Percentiles rank a stretch among this genome's conserved stretches.
Evolutionary conservation across 2,329 filamentous ascomycete species (phyloP).

Genomic region (Cladosporium sp.): DNA sequence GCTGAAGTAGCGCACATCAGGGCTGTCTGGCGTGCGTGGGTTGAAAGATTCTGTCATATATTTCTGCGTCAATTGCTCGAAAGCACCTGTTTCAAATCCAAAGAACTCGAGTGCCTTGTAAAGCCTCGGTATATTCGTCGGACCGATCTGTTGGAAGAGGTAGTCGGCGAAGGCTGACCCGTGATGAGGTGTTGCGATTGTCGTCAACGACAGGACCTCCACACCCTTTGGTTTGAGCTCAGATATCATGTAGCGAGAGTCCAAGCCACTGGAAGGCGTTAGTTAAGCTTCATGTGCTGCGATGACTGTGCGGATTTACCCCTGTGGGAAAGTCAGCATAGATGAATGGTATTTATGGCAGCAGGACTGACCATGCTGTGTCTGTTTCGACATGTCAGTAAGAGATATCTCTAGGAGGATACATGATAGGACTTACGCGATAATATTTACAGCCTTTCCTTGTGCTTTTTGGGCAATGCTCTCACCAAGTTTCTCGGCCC

Average conservation of each 20-base stretch:
- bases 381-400: slow-evolving; percentile 30
- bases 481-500: slow-evolving; percentile 55
- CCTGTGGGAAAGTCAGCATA: slow-evolving; percentile 31
- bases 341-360: background rate
- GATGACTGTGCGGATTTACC: slow-evolving; percentile 32
- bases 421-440: slow-evolving; percentile 53
- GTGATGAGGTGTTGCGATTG: slow-evolving; percentile 62
- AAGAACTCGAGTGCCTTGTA: slow-evolving; percentile 58
- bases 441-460: slow-evolving; percentile 63
- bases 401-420: background rate
- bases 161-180: slow-evolving; percentile 64
- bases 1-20: slow-evolving; percentile 60
- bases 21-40: slow-evolving; percentile 56
- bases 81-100: slow-evolving; percentile 59
- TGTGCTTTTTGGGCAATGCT: slow-evolving; percentile 54
- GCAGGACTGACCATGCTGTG: slow-evolving; percentile 55
- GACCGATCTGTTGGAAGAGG: slow-evolving; percentile 58
- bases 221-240: slow-evolving; percentile 62
- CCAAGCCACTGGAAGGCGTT: slow-evolving; percentile 53
- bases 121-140: slow-evolving; percentile 53
- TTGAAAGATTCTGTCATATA: slow-evolving; percentile 63
- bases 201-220: slow-evolving; percentile 70
- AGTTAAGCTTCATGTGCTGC: slow-evolving; percentile 6
- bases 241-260: slow-evolving; percentile 65
- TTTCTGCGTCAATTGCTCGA: slow-evolving; percentile 59